These are phyloP conservation scores for Melocanna baccifera DNA, from an alignment of 176 grass and related monocot genomes.

Conservation along the genomic window DNA sequence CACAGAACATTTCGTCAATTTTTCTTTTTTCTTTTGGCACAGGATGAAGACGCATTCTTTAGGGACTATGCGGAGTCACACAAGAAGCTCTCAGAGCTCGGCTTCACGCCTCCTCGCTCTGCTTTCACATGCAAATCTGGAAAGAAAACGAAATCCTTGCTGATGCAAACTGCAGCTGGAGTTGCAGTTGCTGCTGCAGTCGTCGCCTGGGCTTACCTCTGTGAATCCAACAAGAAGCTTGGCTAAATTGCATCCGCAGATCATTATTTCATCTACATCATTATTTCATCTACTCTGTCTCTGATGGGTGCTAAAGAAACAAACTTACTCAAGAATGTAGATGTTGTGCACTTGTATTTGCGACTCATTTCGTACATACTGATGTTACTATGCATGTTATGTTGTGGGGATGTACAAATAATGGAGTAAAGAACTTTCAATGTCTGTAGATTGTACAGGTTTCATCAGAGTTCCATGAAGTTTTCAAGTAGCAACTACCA, in stretches of 20 bases:
- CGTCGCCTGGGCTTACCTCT: constrained; percentile 32
- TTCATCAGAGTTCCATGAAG: not conserved
- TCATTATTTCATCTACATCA: not conserved
- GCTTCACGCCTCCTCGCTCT: constrained; percentile 47
- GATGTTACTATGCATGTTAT: not conserved
- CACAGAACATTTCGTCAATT: not conserved
- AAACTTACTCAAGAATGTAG: not conserved
- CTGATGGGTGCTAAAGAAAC: too few relatives aligned
- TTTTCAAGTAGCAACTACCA: not conserved
- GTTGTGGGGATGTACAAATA: not conserved
- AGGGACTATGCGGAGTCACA: constrained; percentile 57
- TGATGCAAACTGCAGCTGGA: constrained; percentile 26
- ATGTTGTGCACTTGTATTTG: not conserved
- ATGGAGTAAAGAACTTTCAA: not conserved
- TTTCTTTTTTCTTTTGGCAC: not conserved
- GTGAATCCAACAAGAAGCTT: constrained; percentile 31
- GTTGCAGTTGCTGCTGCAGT: constrained; percentile 33
- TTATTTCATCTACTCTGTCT: not conserved
- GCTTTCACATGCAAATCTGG: not conserved
- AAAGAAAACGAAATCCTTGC: not conserved
- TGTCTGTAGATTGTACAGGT: not conserved
- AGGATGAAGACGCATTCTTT: constrained; percentile 68
- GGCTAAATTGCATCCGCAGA: not conserved
- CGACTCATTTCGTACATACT: not conserved
- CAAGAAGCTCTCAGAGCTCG: constrained; percentile 65